Conservation (phyloP, 352 stramenopile genomes). For the Phytophthora ohioensis region DNA sequence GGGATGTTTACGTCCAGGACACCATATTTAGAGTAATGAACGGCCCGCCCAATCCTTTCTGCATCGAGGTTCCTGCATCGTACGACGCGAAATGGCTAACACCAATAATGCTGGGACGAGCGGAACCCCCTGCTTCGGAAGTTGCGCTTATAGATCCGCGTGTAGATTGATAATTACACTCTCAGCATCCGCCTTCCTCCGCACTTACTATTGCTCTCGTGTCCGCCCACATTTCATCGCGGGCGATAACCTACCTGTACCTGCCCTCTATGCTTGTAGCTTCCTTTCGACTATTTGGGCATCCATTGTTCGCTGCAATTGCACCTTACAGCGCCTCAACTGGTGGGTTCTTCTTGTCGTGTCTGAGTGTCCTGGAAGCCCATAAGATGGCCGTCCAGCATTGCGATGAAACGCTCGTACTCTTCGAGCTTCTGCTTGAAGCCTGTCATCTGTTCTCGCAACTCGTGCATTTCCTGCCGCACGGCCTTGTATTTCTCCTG, state of each 20-base stretch:
- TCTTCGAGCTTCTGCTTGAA: constrained; percentile 60
- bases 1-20: too few relatives aligned
- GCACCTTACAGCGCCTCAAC: constrained; percentile 19
- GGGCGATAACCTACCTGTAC: constrained; percentile 7
- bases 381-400: constrained; percentile 56
- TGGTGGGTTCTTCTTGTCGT: constrained; percentile 25
- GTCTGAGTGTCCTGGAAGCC: constrained; percentile 46
- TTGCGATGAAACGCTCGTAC: constrained; percentile 60
- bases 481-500: constrained; percentile 54
- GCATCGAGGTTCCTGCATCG: too few relatives aligned
- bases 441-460: constrained; percentile 50
- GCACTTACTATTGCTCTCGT: constrained; percentile 3
- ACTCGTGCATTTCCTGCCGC: constrained; percentile 50
- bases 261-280: constrained; percentile 28
- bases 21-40: too few relatives aligned
- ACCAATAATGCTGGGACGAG: not conserved
- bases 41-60: too few relatives aligned
- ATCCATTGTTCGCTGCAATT: constrained; percentile 22
- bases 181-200: constrained; percentile 1
- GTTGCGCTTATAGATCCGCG: constrained; percentile 18
- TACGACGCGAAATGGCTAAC: too few relatives aligned
- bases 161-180: constrained; percentile 37
- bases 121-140: constrained; percentile 13
- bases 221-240: constrained; percentile 8
- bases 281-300: constrained; percentile 33